Base-by-base conservation (phyloP, 371 early-diverging fungal genomes). In the Rhizopus arrhizus region DNA sequence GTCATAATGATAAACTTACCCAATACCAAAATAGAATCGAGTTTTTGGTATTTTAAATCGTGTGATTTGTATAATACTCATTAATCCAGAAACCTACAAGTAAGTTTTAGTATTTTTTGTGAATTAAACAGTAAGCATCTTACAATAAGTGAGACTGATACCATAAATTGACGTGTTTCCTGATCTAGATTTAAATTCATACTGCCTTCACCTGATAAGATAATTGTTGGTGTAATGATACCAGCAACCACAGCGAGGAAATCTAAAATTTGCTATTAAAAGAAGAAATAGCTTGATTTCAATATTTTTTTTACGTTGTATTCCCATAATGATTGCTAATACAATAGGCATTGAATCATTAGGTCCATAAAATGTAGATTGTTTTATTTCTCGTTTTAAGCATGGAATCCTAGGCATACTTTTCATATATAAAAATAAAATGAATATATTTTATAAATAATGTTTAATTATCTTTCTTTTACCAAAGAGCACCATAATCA, bases 221-320 rank as follows among this genome's bases (percentile, higher is more conserved):
- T 68, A 29, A 80, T 62, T 0, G 80, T 75, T 3, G 83, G 83
- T 41, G 82, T 70, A 34, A 82, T 80, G 13, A 82, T 69, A 28
- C 78, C 82, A 28, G 77, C 82, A 56, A 82, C 73, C 45, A 82
- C 80, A 28, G 80, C 73, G 50, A 82, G 55, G 34, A 75, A 75
- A n/a, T 75, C 74, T 74, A 62, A 5, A 22, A 15, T 22, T 8
- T 0, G 22, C 35, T 45, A 48, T 22, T 9, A 11, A 41, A 28
- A 3, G 29, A 46, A 31, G 16, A 53, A 15, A 34, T 22, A 22
- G 22, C 22, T 22, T 22, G 22, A 22, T 22, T 22, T 8, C 4
- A 29, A 16, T 22, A 31, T 6, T 2, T 29, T 16, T 35, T 56
- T 41, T 67, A 70, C 71, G 73, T 38, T 72, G 73, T 11, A 69